Evolutionary conservation across 2,329 filamentous ascomycete species (phyloP), one percentile per base, ranked within the genome.

Genomic region (Apiospora malaysiana): DNA sequence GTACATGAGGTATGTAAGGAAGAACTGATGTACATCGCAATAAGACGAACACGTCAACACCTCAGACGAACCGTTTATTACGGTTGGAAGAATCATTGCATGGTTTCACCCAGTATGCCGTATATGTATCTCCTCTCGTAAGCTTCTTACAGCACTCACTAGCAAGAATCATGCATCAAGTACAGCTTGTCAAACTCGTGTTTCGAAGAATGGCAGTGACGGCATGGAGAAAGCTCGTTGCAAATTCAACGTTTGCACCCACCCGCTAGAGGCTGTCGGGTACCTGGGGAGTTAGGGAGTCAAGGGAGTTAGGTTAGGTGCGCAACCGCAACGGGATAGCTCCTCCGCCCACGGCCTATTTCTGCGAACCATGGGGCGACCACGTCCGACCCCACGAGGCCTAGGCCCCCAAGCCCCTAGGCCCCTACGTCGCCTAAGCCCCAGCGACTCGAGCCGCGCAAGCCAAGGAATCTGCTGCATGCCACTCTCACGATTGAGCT

Each of bases 401-500:
- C 56, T 40, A 40, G 56, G 21, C 56, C 56, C 32, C 32, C 6
- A 32, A 32, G 32, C 32, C 32, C 32, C 32, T 32, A 32, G 6
- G 32, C 32, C 32, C 32, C n/a, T n/a, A n/a, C n/a, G n/a, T n/a
- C n/a, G n/a, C n/a, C n/a, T n/a, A n/a, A n/a, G n/a, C n/a, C n/a
- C 42, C 42, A 63, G 56, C 9, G 32, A 63, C 8, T 40, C 56
- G 12, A 63, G 56, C 56, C 56, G 32, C 27, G 56, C 56, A 63
- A 63, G 56, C 56, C 56, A 63, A 63, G 56, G 56, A 40, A 59
- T 59, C 16, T 63, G 56, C 18, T 63, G 56, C 56, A 40, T 63
- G 56, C 56, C 56, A 63, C 56, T 40, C 56, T 63, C 56, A 63
- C 18, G 56, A 63, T 63, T 18, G n/a, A 40, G 32, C 56, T 63